Evolutionary conservation across 169 alveolate genomes (phyloP).

Genomic region (Eimeria falciformis): DNA sequence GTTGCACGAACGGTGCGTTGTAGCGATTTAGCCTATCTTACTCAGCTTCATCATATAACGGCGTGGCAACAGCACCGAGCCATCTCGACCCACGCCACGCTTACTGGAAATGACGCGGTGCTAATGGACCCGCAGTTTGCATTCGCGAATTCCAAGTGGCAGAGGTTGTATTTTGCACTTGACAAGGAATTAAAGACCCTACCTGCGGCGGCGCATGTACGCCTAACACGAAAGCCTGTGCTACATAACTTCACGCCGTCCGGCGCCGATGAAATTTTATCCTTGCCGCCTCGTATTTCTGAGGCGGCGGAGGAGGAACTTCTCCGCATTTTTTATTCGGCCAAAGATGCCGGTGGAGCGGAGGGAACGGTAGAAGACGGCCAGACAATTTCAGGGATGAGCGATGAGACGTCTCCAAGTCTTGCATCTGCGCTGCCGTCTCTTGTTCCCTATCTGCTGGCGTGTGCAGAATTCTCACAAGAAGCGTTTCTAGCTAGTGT

Average conservation of each 20-base stretch:
- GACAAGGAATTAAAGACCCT: conserved; percentile 59
- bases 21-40: conserved; percentile 53
- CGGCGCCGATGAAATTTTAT: background rate
- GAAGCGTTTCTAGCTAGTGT: conserved; percentile 64
- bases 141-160: conserved; percentile 34
- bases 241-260: background rate
- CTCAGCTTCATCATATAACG: conserved; percentile 72
- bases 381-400: background rate
- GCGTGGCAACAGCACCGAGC: conserved; percentile 77
- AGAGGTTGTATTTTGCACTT: conserved; percentile 36
- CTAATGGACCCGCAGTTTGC: conserved; percentile 64
- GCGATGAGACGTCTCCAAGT: conserved; percentile 9
- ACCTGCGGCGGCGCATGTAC: conserved; percentile 52
- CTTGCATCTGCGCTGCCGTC: conserved; percentile 42
- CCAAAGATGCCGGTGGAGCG: background rate
- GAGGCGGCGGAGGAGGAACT: conserved; percentile 43
- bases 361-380: background rate
- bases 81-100: conserved; percentile 35
- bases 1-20: conserved; percentile 62
- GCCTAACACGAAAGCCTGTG: background rate
- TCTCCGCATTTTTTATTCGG: background rate
- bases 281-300: conserved; percentile 23
- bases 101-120: conserved; percentile 51
- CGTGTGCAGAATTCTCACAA: conserved; percentile 35
- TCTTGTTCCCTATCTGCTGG: conserved; percentile 39